Base-by-base conservation (phyloP, 2,329 filamentous ascomycete genomes). In the Aspergillus carbonarius region DNA sequence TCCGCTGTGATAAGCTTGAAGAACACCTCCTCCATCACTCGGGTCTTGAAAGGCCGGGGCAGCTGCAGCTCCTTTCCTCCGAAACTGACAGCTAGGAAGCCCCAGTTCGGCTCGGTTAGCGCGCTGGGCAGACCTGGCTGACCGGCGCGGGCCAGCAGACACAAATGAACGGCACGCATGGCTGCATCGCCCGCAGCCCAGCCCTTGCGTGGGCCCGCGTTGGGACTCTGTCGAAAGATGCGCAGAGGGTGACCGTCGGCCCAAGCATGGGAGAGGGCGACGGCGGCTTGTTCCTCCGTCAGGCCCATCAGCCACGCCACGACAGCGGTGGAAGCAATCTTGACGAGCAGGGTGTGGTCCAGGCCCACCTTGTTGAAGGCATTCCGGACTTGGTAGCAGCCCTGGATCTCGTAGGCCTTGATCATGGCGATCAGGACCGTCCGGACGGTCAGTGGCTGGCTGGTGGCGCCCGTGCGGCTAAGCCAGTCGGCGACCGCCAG, bases 381-480 rank as follows among this genome's bases (percentile, higher is more conserved):
- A 40, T 78, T 78, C 1, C 55, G 27, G n/a, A 71, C 62, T 39
- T 76, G 74, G 40, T 76, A 71, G 54, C 63, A 66, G 18, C 77
- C 77, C 55, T 79, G 77, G 54, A 79, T 75, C 60, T 79, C 77
- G 56, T 78, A 78, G 1, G 76, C 72, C 59, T 78, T 79, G 58
- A 78, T 74, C 40, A 75, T 37, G 3, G 72, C 73, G 4, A 56
- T 59, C 9, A 77, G 63, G 1, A 78, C 50, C 2, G 66, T 70
- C 5, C 64, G 57, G 47, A 78, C 68, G 2, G 72, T 78, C 37
- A 76, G 50, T 2, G 68, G 63, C 2, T 65, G 66, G 1, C 60
- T 67, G 3, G 27, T 13, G 60, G 48, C 25, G 56, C 48, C 12
- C 68, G 70, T 48, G 27, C 44, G 44, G 50, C 63, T 65, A 6